phyloP scores from a whole-genome alignment of 1,284 basidiomycete genomes.

The Inonotus hispidus region DNA sequence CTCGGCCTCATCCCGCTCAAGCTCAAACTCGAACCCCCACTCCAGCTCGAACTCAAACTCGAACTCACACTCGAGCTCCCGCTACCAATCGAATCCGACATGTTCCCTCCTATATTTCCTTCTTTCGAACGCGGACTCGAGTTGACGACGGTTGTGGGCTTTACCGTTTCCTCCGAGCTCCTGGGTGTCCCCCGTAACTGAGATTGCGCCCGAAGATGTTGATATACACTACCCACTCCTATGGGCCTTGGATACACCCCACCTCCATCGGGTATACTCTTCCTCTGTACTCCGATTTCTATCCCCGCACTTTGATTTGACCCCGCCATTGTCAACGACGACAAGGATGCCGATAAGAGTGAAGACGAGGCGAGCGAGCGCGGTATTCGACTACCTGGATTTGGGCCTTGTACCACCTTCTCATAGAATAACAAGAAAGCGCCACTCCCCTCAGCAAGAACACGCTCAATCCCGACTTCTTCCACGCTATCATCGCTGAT shows the following conservation, averaged over 20 bases:
- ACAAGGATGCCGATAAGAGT: too few species aligned
- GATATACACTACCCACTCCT: slow-evolving; percentile 19
- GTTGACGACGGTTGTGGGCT: slow-evolving; percentile 1
- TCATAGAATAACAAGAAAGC: slow-evolving; percentile 94
- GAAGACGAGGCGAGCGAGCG: too few species aligned
- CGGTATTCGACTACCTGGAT: too few species aligned
- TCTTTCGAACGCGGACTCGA: background rate
- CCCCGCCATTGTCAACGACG: too few species aligned
- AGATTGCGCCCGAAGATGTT: slow-evolving; percentile 19
- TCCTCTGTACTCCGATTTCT: background rate
- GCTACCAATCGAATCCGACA: background rate
- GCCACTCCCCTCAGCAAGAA: slow-evolving; percentile 65
- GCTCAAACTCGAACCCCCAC: background rate
- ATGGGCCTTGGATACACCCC: background rate
- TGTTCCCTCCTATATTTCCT: background rate
- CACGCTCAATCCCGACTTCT: slow-evolving; percentile 71
- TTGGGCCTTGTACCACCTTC: slow-evolving; percentile 35
- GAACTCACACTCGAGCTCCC: background rate
- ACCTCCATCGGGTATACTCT: background rate
- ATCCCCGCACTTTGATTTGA: background rate
- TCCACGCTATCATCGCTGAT: slow-evolving; percentile 82
- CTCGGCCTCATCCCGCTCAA: slow-evolving; percentile 30
- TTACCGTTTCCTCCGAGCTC: slow-evolving; percentile 58
- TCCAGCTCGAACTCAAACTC: background rate
- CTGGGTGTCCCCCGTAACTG: slow-evolving; percentile 26